A percentile compares a stretch with the other conserved stretches of the same genome.
Evolutionary conservation across 2,329 filamentous ascomycete species (phyloP).

Genomic region (Cladophialophora carrionii): DNA sequence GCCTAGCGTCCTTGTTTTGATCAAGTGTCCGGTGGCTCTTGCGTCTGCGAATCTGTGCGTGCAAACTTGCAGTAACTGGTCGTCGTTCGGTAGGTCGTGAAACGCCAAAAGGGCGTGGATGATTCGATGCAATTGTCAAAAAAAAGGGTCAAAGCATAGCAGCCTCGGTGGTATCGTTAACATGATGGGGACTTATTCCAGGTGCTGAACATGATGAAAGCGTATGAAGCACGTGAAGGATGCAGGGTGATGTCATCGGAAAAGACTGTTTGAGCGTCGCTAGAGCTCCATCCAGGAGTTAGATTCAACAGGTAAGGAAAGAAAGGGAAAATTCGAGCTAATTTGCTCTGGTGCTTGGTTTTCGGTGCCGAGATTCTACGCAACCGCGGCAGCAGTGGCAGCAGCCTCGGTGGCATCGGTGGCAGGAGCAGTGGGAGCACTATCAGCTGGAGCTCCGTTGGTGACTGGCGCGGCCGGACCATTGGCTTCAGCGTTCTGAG

Average conservation of each 20-base stretch:
- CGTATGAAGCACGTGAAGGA: slow-evolving; percentile 6
- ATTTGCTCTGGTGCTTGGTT: slow-evolving; percentile 1
- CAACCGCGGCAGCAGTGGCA: slow-evolving; percentile 32
- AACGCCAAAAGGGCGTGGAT: slow-evolving; percentile 19
- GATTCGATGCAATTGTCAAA: slow-evolving; percentile 22
- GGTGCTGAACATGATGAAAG: slow-evolving; percentile 8
- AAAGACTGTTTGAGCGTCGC: slow-evolving; percentile 22
- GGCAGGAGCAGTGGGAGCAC: slow-evolving; percentile 30
- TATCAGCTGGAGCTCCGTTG: slow-evolving; percentile 34
- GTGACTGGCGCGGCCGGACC: slow-evolving; percentile 39
- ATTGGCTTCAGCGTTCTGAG: slow-evolving; percentile 65
- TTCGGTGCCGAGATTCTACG: slow-evolving; percentile 18
- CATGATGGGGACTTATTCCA: slow-evolving; percentile 14
- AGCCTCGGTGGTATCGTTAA: slow-evolving; percentile 24
- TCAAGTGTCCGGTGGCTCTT: slow-evolving; percentile 14
- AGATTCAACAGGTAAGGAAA: slow-evolving; percentile 14
- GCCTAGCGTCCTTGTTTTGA: slow-evolving; percentile 11
- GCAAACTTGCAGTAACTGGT: slow-evolving; percentile 21
- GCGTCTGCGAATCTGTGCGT: slow-evolving; percentile 24
- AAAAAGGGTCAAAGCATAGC: slow-evolving; percentile 21
- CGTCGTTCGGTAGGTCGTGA: slow-evolving; percentile 25
- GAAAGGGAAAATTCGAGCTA: slow-evolving; percentile 19
- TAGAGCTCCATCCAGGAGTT: slow-evolving; percentile 8
- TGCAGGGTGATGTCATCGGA: slow-evolving; percentile 9
- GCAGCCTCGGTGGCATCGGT: slow-evolving; percentile 28